Evolutionary conservation across 345 rosid genomes (phyloP).

Genomic region (Excoecaria agallocha): DNA sequence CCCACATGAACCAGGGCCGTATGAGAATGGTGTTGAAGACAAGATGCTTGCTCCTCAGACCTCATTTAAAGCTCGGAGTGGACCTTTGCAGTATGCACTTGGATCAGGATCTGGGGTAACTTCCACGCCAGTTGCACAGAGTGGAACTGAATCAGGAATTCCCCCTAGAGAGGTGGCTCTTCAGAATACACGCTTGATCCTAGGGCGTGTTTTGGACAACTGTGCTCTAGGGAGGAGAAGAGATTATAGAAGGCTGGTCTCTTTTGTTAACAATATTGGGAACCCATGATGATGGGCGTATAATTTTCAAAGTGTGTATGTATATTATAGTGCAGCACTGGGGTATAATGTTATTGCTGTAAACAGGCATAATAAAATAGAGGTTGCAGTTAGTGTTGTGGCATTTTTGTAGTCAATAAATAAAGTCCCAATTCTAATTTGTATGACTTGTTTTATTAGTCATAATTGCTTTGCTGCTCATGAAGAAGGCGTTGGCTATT

Average conservation of each 20-base stretch:
- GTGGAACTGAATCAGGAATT: conserved; percentile 53
- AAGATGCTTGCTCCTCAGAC: conserved; percentile 72
- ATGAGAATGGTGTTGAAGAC: conserved; percentile 69
- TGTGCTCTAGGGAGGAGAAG: conserved; percentile 83
- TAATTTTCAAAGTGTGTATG: not conserved
- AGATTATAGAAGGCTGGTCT: conserved; percentile 84
- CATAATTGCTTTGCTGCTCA: not conserved
- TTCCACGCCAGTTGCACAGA: conserved; percentile 39
- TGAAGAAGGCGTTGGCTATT: not conserved
- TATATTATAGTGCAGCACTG: not conserved
- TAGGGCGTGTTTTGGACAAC: conserved; percentile 81
- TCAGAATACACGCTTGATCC: conserved; percentile 79
- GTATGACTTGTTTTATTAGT: not conserved
- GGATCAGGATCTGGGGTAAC: conserved; percentile 45
- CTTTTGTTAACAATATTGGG: conserved; percentile 73
- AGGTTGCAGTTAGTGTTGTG: not conserved
- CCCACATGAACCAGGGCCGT: conserved; percentile 56
- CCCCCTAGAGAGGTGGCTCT: conserved; percentile 76
- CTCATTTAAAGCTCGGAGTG: conserved; percentile 90
- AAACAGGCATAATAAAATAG: conserved; percentile 25
- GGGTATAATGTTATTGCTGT: conserved; percentile 12
- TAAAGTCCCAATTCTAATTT: not conserved
- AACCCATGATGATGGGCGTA: conserved; percentile 31
- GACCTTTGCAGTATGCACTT: conserved; percentile 68
- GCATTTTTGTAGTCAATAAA: not conserved